These are phyloP conservation scores for Macrophomina pseudophaseolina DNA, from an alignment of 2,329 filamentous ascomycete genomes.

Conservation along the genomic window DNA sequence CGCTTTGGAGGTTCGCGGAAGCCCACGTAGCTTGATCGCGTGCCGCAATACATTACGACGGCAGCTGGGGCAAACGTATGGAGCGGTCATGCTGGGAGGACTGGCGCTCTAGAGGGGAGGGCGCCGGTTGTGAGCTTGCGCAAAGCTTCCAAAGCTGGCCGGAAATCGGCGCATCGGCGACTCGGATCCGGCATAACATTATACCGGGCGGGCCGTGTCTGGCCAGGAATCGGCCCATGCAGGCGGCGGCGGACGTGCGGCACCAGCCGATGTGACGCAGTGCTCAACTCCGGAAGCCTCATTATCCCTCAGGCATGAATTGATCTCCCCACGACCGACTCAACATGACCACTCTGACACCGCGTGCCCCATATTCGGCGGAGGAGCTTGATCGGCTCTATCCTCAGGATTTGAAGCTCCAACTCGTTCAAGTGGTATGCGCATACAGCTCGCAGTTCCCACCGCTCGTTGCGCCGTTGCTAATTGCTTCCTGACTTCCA, in stretches of 20 bases:
- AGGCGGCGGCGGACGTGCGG: not conserved
- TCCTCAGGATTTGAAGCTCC: constrained; percentile 77
- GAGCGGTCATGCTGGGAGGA: constrained; percentile 15
- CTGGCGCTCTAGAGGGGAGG: not conserved
- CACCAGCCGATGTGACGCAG: constrained; percentile 3
- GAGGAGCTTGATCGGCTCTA: constrained; percentile 84
- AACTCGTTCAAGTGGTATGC: constrained; percentile 80
- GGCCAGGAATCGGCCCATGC: not conserved
- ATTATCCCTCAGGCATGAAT: not conserved
- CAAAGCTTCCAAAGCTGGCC: constrained; percentile 8
- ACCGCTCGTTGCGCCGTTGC: constrained; percentile 9
- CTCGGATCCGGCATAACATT: not conserved
- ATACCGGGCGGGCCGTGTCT: not conserved
- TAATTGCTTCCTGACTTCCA: constrained; percentile 28
- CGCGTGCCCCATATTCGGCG: constrained; percentile 75
- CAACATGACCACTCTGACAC: constrained; percentile 78
- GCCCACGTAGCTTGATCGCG: not conserved
- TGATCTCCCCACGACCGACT: not conserved
- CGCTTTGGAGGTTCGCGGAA: constrained; percentile 1
- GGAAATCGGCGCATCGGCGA: constrained; percentile 15
- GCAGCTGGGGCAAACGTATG: constrained; percentile 26
- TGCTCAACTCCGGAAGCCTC: not conserved
- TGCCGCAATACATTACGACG: constrained; percentile 18
- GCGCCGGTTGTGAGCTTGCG: not conserved
- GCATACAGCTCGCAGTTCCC: not conserved